A percentile compares a stretch with the other conserved stretches of the same genome.
Conservation (phyloP, 306 rosid genomes). For the Prunus fruticosa region DNA sequence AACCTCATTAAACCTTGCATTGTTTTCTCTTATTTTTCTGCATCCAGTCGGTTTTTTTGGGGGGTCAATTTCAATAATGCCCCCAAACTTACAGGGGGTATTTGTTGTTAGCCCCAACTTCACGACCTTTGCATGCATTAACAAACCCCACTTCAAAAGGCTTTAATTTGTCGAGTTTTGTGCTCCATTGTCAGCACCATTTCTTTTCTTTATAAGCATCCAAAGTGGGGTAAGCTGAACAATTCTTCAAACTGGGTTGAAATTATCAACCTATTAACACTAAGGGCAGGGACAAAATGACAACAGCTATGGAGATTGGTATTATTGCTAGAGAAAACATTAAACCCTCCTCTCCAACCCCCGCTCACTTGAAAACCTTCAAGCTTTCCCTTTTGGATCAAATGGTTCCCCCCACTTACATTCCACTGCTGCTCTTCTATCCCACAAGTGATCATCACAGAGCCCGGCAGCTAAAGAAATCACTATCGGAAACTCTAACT, state of each 20-base stretch:
- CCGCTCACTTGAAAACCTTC: conserved; percentile 3
- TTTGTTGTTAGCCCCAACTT: not conserved
- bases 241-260: not conserved
- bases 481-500: conserved; percentile 26
- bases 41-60: too few species aligned
- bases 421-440: conserved; percentile 11
- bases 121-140: not conserved
- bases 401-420: not conserved
- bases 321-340: conserved; percentile 7
- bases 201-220: not conserved
- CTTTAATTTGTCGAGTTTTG: not conserved
- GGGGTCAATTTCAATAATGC: too few species aligned
- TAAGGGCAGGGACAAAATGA: not conserved
- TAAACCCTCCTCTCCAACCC: conserved; percentile 31
- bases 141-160: not conserved
- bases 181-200: not conserved
- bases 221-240: not conserved
- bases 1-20: too few species aligned
- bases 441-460: not conserved
- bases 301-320: not conserved
- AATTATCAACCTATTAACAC: not conserved
- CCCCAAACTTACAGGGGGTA: too few species aligned
- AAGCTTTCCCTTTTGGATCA: conserved; percentile 29
- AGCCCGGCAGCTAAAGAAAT: conserved; percentile 11
- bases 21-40: too few species aligned